These are phyloP conservation scores for Chloromonas sp. DNA, from an alignment of 163 green algal genomes.

Conservation along the genomic window DNA sequence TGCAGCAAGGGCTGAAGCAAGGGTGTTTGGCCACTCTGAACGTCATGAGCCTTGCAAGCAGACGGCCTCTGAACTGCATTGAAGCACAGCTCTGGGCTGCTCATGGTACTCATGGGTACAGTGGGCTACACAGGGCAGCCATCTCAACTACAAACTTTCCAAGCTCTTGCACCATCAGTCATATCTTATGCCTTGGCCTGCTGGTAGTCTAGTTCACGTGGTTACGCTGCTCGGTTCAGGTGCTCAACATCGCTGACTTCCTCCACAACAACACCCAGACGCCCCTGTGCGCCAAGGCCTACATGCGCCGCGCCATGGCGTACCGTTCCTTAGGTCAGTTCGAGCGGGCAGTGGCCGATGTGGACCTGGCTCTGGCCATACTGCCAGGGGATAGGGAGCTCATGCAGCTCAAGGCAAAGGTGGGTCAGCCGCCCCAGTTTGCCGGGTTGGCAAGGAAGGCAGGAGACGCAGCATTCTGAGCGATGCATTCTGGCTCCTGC, in stretches of 20 bases:
- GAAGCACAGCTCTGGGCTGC: neutral
- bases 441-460: neutral
- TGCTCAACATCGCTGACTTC: constrained; percentile 61
- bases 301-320: constrained; percentile 52
- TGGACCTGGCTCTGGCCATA: constrained; percentile 41
- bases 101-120: too few species aligned
- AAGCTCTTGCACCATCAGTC: too few species aligned
- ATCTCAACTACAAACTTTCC: too few species aligned
- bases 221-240: constrained; percentile 22
- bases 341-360: constrained; percentile 41
- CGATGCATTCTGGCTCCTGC: neutral
- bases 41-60: neutral
- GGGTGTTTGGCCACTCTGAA: neutral
- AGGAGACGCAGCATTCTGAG: neutral
- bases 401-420: constrained; percentile 9
- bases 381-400: constrained; percentile 39
- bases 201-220: neutral
- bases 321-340: constrained; percentile 49
- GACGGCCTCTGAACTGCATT: neutral
- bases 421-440: neutral
- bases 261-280: constrained; percentile 51
- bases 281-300: constrained; percentile 65
- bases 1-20: neutral
- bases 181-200: too few species aligned
- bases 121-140: too few species aligned